A percentile compares a stretch with the other conserved stretches of the same genome.
phyloP scores from a whole-genome alignment of 768 basidiomycete genomes.

The Arthromyces matolae region DNA sequence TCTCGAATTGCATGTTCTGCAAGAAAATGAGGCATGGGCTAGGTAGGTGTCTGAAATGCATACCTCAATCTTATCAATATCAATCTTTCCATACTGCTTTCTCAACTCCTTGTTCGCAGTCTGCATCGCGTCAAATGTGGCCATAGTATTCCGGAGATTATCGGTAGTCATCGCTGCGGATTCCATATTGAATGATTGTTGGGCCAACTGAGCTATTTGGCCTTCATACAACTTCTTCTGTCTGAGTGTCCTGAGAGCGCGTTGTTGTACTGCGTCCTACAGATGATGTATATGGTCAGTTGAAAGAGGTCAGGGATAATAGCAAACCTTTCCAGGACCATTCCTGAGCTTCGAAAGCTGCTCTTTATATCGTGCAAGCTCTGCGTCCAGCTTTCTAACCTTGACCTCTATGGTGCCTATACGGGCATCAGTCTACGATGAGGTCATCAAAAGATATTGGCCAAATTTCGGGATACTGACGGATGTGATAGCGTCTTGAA shows the following conservation, averaged over 20 bases:
- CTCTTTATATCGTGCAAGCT: conserved; percentile 87
- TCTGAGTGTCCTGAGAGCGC: conserved; percentile 89
- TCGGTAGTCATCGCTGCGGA: conserved; percentile 94
- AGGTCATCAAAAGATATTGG: conserved; percentile 7
- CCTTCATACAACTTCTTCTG: conserved; percentile 96
- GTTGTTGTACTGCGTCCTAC: conserved; percentile 87
- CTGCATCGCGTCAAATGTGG: conserved; percentile 95
- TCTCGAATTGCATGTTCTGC: conserved; percentile 93
- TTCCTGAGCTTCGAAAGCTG: conserved; percentile 93
- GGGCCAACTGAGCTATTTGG: conserved; percentile 85
- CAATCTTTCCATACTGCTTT: conserved; percentile 95
- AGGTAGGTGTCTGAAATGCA: neutral
- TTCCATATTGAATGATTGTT: conserved; percentile 99
- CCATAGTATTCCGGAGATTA: conserved; percentile 98
- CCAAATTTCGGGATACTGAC: conserved; percentile 38
- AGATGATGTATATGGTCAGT: neutral
- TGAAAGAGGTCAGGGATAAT: neutral
- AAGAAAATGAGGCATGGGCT: neutral
- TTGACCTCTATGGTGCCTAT: conserved; percentile 92
- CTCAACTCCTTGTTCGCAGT: conserved; percentile 92
- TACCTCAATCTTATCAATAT: conserved; percentile 98
- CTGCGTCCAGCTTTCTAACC: conserved; percentile 92
- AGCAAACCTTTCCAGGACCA: conserved; percentile 88
- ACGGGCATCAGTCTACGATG: conserved; percentile 75
- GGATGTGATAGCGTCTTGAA: conserved; percentile 91